Base-by-base conservation (phyloP, 1,139 yeast genomes). In the Magnusiomyces ingens region DNA sequence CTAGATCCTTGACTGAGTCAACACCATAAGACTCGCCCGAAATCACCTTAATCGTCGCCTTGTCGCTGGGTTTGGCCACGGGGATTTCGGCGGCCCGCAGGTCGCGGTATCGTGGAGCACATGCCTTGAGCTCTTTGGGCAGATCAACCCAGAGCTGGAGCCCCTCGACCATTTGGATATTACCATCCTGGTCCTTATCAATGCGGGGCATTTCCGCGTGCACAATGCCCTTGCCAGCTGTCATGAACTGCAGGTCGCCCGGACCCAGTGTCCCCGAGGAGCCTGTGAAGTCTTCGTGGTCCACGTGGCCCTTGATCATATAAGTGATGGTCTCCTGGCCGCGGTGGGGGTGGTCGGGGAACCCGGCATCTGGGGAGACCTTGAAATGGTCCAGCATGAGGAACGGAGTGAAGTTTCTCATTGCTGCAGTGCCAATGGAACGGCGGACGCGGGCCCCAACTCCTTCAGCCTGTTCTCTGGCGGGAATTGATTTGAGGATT, bases 201-300 rank as follows among this genome's bases (percentile, higher is more conserved):
- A 76, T 75, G 36, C 85, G 80, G n/a, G 96, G 96, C 81, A 87
- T 85, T 65, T 87, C 95, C 4, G 90, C 80, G 64, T 89, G 96
- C 41, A 87, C 89, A 47, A 89, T 81, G 53, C 96, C 97, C 60
- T 77, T 80, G 54, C 97, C 96, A 8, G 96, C 96, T 55, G 96
- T 90, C 95, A 90, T 90, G 67, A 90, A 89, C 71, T 90, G 97
- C 60, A 90, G 74, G 66, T 90, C 97, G 51, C 96, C 97, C 19
- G 90, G 83, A 56, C 81, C 79, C 54, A 90, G 73, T 18, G 88
- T 76, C 52, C 96, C 96, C 55, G 79, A 77, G 37, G 84, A 75
- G 0, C 96, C 96, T 2, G 95, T 87, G 72, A 89, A 88, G 68
- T 90, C 97, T 68, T 88, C 96, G 67, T 90, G 97, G 35, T 94